These are phyloP conservation scores for Pichia sorboxylosa DNA, from an alignment of 1,139 yeast species.

Conservation along the genomic window DNA sequence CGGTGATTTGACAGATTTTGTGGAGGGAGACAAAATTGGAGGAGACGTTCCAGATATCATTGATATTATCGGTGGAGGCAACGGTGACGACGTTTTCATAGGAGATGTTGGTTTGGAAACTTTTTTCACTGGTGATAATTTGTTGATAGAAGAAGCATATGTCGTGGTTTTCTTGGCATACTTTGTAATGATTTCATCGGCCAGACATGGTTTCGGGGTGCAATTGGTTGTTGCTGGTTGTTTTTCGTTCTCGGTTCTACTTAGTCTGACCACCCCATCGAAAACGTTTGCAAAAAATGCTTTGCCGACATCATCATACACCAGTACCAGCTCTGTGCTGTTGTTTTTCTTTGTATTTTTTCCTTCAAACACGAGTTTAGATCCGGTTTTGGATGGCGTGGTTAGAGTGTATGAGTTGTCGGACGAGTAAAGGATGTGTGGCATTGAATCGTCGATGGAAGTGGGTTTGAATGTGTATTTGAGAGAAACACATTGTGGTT, in stretches of 20 bases:
- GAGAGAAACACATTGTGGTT: constrained; percentile 20
- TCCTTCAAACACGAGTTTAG: constrained; percentile 19
- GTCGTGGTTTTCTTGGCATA: background rate
- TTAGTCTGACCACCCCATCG: constrained; percentile 19
- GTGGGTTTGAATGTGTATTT: constrained; percentile 24
- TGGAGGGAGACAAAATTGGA: background rate
- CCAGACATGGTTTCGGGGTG: no score
- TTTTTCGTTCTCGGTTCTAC: constrained; percentile 21
- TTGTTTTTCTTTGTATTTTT: no score
- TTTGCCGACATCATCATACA: constrained; percentile 18
- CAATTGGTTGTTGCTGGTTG: no score
- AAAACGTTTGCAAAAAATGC: constrained; percentile 18
- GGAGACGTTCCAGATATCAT: background rate
- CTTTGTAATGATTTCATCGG: no score
- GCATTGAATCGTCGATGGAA: constrained; percentile 17
- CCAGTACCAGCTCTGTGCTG: constrained; percentile 17
- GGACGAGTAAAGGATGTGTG: constrained; percentile 9
- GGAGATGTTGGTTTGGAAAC: constrained; percentile 2
- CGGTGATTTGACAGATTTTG: background rate
- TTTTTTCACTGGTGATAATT: constrained; percentile 7
- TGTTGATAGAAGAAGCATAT: background rate
- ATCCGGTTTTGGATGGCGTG: constrained; percentile 14
- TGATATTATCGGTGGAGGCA: background rate
- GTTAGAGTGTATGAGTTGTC: no score
- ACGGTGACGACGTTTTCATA: background rate